Base-by-base conservation (phyloP, 345 rosid species). In the Dipteronia sinensis region DNA sequence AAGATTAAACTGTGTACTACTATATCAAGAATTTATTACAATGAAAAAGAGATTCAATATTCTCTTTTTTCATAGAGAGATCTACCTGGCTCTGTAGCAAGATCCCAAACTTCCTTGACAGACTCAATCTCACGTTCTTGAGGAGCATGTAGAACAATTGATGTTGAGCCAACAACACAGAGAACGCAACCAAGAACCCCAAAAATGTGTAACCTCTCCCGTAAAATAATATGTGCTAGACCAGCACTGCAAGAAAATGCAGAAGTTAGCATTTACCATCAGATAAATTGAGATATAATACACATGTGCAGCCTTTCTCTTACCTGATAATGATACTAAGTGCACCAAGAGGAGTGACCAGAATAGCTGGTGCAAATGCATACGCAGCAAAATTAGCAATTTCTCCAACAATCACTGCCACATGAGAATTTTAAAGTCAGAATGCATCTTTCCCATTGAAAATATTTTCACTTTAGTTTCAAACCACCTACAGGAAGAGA, bases 331-430 rank as follows among this genome's bases (percentile, higher is more conserved):
- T 95, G 77, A 95, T 92, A 81, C 99, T 95, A 74, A 95, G 89
- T 74, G 99, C 98, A 66, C 99, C 99, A 17, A 95, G 96, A 63
- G 97, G 98, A 79, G 99, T 95, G n/a, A 95, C 98, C 74, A 93
- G 83, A 65, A 95, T 93, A 76, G 98, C 99, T 10, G 98, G 99
- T 0, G 99, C 96, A 90, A 95, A 95, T 29, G 99, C 99, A 85
- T 95, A 95, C 71, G 98, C 97, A 51, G 98, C 98, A 83, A 95
- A 95, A 86, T 95, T 93, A 68, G 98, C 98, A 80, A 95, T 89
- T 82, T 95, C 99, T 71, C 99, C 99, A 68, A 95, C 91, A 65
- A 95, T 82, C 99, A 95, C 98, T 95, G 87, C 78, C 74, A 67
- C 69, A 65, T n/a, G 27, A 69, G 79, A 76, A n/a, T 23, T 69